Evolutionary conservation across 140 eudicot species (phyloP).

Genomic region (Stevia rebaudiana): DNA sequence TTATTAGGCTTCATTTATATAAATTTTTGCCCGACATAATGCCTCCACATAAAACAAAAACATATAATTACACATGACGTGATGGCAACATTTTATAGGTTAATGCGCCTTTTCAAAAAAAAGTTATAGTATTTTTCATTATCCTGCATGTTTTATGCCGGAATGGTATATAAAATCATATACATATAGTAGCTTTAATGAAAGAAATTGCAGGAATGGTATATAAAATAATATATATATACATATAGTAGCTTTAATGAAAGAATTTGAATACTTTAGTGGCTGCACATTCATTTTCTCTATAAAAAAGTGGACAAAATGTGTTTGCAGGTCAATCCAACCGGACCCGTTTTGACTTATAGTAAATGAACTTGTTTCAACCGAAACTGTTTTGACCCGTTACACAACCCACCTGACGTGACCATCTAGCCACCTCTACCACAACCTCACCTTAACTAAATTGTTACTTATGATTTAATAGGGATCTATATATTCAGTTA

Average conservation of each 20-base stretch:
- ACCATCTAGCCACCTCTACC: not conserved
- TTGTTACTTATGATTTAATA: slow-evolving; percentile 29
- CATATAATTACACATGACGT: not conserved
- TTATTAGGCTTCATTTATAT: not conserved
- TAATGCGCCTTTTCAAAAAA: not conserved
- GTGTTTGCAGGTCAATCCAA: not conserved
- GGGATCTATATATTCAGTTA: slow-evolving; percentile 88
- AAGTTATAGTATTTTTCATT: not conserved
- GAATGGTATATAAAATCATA: not conserved
- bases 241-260: not conserved
- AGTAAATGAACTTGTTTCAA: not conserved
- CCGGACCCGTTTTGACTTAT: not conserved
- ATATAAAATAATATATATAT: not conserved
- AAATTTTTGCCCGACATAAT: not conserved
- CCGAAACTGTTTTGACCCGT: not conserved
- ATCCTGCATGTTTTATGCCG: not conserved
- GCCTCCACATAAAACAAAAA: not conserved
- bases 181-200: not conserved
- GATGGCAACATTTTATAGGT: not conserved
- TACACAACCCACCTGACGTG: not conserved
- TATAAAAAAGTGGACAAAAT: not conserved
- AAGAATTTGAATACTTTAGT: not conserved
- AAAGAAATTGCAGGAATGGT: not conserved
- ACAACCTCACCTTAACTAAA: not conserved
- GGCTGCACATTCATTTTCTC: not conserved